Evolutionary conservation across 345 rosid species (phyloP).

Genomic region (Hibiscus tridactylites): DNA sequence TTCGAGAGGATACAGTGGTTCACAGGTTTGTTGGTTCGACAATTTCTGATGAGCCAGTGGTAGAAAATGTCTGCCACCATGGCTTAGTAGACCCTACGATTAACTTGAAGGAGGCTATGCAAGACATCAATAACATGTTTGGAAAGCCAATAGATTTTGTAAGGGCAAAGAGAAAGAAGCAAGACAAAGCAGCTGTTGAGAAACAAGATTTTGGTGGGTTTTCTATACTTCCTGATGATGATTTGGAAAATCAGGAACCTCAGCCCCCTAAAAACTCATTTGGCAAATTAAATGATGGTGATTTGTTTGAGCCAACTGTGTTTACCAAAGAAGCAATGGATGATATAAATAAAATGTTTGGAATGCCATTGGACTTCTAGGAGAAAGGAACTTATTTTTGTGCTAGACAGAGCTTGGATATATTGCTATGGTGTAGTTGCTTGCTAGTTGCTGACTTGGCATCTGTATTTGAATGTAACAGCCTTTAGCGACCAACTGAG

Average conservation of each 20-base stretch:
- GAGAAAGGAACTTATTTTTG: constrained; percentile 6
- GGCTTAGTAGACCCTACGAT: constrained; percentile 92
- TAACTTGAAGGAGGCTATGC: constrained; percentile 93
- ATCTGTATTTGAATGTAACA: too few species aligned
- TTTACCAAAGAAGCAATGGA: constrained; percentile 40
- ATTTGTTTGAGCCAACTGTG: constrained; percentile 79
- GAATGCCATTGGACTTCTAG: constrained; percentile 33
- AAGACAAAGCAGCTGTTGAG: constrained; percentile 32
- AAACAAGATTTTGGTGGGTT: constrained; percentile 42
- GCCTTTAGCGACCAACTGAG: background rate
- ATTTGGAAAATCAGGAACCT: constrained; percentile 28
- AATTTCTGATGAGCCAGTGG: constrained; percentile 62
- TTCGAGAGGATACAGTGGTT: constrained; percentile 76
- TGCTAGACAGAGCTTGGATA: too few species aligned
- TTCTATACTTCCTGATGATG: constrained; percentile 62
- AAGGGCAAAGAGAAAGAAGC: constrained; percentile 58
- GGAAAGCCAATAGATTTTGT: constrained; percentile 94
- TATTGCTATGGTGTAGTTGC: background rate
- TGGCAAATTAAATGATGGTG: constrained; percentile 28
- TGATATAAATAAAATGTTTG: constrained; percentile 27
- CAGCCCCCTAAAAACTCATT: constrained; percentile 23
- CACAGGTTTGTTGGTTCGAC: constrained; percentile 78
- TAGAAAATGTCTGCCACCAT: constrained; percentile 90
- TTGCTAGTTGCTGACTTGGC: background rate
- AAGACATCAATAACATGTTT: constrained; percentile 86